Evolutionary conservation across 768 basidiomycete species (phyloP), one percentile per base, ranked within the genome.

Genomic region (Leccinum truebloodii): DNA sequence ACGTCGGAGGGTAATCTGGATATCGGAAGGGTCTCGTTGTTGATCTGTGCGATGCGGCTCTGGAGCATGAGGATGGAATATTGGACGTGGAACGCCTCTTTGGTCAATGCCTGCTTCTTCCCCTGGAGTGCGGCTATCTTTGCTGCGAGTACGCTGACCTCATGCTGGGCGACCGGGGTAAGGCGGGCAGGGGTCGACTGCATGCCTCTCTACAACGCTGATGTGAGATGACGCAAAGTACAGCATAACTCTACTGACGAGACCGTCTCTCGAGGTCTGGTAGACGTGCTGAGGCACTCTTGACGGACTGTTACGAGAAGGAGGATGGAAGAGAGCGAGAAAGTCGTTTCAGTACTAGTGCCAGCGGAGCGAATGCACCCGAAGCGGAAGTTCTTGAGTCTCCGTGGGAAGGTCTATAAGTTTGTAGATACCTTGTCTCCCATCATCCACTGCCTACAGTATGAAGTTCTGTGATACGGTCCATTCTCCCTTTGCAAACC

Each of bases 1-100:
- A 73, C 68, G 59, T 73, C 73, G 4, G 74, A 69, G 12, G 73
- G 73, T 50, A 73, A 62, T 51, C 57, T 67, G 49, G 73, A 66
- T 30, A 73, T 65, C 35, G 72, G 73, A 18, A 67, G 70, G 22
- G 67, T 72, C 26, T 69, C 60, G 46, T 73, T 73, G 39, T 66
- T 69, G 61, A 73, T 75, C 35, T 67, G 72, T 30, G 72, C 72
- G 52, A 70, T 72, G 57, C 72, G 72, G 51, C 72, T 71, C 55
- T 73, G 72, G 49, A 75, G 67, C 4, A 54, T 62, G 54, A 67
- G 69, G 52, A 73, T 72, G 39, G 72, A 67, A 37, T 62, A 60
- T 34, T 73, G 67, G 51, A 73, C 67, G 2, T 62, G 60, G 57
- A 66, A 72, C 0, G 70, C 65, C 48, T 75, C 69, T 10, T 62